A percentile compares a stretch with the other conserved stretches of the same genome.
Evolutionary conservation across 345 rosid species (phyloP).

Genomic region (Populus alba): DNA sequence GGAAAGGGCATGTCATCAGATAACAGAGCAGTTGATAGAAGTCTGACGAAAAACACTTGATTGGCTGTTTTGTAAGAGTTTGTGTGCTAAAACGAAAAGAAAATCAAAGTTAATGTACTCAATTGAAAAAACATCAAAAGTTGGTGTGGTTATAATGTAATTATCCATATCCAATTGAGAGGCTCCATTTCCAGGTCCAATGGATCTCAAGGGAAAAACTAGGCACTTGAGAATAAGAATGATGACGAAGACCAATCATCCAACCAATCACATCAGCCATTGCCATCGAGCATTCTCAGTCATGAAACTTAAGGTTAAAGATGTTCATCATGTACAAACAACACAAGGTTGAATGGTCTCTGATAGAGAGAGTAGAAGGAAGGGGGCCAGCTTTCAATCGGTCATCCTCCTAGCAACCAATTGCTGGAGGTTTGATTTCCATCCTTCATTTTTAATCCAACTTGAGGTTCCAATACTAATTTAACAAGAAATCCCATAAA

Average conservation of each 20-base stretch:
- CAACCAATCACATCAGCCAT: background rate
- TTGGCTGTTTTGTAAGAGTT: no score
- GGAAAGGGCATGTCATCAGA: no score
- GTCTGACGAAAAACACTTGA: no score
- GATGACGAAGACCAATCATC: conserved; percentile 2
- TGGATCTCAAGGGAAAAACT: background rate
- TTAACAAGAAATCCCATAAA: background rate
- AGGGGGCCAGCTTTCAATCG: background rate
- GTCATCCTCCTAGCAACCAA: background rate
- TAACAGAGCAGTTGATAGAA: no score
- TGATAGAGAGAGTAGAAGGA: background rate
- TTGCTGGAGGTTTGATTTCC: background rate
- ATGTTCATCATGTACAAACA: background rate
- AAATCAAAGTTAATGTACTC: no score
- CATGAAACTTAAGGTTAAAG: background rate
- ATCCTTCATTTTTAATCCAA: background rate
- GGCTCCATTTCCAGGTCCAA: background rate
- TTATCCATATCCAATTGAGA: no score
- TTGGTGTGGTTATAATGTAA: no score
- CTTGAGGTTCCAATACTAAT: background rate
- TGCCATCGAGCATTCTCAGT: background rate
- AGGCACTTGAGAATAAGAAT: background rate
- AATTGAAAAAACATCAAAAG: no score
- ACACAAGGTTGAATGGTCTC: background rate
- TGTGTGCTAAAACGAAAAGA: no score